Percentiles rank a stretch among this genome's conserved stretches.
These are phyloP conservation scores for Daldinia vernicosa DNA, from an alignment of 495 filamentous ascomycete species.

Conservation along the genomic window DNA sequence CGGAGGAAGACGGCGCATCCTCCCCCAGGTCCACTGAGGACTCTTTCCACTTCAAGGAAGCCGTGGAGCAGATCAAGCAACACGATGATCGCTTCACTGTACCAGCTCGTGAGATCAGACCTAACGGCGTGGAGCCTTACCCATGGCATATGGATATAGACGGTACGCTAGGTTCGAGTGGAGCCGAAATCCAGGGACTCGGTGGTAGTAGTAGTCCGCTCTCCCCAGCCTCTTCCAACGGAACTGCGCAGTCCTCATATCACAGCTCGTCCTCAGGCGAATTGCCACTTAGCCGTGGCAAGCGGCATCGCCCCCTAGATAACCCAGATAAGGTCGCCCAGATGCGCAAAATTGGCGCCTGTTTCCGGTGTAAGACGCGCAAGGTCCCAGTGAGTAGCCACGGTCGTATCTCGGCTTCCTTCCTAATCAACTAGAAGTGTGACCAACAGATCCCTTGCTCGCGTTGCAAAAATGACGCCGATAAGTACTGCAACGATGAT, in stretches of 20 bases:
- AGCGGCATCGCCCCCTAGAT: constrained; percentile 42
- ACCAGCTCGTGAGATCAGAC: constrained; percentile 45
- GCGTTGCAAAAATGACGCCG: constrained; percentile 41
- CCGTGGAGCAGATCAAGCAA: constrained; percentile 45
- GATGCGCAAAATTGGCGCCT: constrained; percentile 47
- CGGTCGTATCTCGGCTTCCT: constrained; percentile 3
- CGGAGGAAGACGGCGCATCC: constrained; percentile 48
- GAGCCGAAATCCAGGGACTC: constrained; percentile 29
- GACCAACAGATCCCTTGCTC: constrained; percentile 45
- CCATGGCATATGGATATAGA: constrained; percentile 48
- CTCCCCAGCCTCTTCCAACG: constrained; percentile 38
- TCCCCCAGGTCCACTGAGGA: constrained; percentile 46
- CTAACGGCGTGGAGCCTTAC: constrained; percentile 44
- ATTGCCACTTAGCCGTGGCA: constrained; percentile 43
- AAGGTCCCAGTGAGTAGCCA: constrained; percentile 45
- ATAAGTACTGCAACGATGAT: constrained; percentile 40
- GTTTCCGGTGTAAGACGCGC: constrained; percentile 46
- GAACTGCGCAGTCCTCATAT: constrained; percentile 25
- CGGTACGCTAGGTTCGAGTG: constrained; percentile 37
- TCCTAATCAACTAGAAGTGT: constrained; percentile 44
- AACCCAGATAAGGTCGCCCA: constrained; percentile 48
- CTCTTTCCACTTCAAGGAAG: constrained; percentile 45
- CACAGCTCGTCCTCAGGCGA: constrained; percentile 29
- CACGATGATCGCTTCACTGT: constrained; percentile 49
- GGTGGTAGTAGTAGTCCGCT: constrained; percentile 33